Percentiles rank a stretch among this genome's conserved stretches.
Conservation (phyloP, 2,329 filamentous ascomycete species). For the Coniella lustricola region DNA sequence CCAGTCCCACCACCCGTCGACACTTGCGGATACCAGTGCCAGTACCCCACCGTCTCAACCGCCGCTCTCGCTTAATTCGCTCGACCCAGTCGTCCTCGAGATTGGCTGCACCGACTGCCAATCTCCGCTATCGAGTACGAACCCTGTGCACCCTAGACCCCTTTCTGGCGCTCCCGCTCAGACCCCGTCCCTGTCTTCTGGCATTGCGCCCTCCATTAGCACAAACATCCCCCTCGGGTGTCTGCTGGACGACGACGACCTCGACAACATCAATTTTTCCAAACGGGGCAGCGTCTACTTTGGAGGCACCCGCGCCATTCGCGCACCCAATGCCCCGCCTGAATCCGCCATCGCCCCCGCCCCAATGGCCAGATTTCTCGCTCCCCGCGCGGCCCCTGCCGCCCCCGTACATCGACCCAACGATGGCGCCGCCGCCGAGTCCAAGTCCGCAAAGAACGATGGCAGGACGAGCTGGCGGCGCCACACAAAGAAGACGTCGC, state of each 20-base stretch:
- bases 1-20: conserved; percentile 7
- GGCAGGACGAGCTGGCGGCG: conserved; percentile 17
- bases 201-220: conserved; percentile 43
- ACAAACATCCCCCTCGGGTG: conserved; percentile 49
- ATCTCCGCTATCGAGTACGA: conserved; percentile 15
- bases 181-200: conserved; percentile 23
- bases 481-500: conserved; percentile 18
- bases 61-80: conserved; percentile 10
- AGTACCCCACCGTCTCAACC: conserved; percentile 10
- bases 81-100: conserved; percentile 7
- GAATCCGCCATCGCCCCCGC: conserved; percentile 13
- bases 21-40: not conserved
- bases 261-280: conserved; percentile 52
- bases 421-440: conserved; percentile 17
- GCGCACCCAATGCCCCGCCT: conserved; percentile 2
- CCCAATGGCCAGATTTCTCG: conserved; percentile 5
- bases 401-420: conserved; percentile 6
- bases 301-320: conserved; percentile 35
- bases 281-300: conserved; percentile 59
- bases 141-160: conserved; percentile 18
- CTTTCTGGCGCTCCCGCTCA: conserved; percentile 20
- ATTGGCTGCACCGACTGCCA: conserved; percentile 14
- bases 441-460: conserved; percentile 12
- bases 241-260: conserved; percentile 53
- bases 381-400: conserved; percentile 10